Evolutionary conservation across 768 basidiomycete species (phyloP).

Genomic region (Hortiboletus campestris): DNA sequence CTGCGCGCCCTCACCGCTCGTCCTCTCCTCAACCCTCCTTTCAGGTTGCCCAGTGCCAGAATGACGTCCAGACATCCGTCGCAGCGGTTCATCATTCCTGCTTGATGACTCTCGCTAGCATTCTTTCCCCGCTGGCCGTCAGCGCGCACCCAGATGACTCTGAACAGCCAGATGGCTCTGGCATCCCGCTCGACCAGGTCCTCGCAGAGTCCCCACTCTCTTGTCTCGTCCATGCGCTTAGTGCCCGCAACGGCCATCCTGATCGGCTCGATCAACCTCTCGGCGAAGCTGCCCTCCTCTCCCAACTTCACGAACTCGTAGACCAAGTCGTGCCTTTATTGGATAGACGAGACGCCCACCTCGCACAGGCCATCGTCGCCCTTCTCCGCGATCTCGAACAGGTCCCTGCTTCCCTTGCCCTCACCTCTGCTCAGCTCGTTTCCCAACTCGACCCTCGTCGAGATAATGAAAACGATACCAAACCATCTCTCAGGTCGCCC

Average conservation of each 20-base stretch:
- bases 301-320: slow-evolving; percentile 58
- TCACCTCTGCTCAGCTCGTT: slow-evolving; percentile 11
- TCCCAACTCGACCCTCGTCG: slow-evolving; percentile 10
- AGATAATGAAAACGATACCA: not conserved
- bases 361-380: slow-evolving; percentile 67
- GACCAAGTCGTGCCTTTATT: slow-evolving; percentile 45
- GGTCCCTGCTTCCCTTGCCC: slow-evolving; percentile 40
- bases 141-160: slow-evolving; percentile 38
- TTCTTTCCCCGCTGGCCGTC: slow-evolving; percentile 43
- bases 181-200: slow-evolving; percentile 12
- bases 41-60: slow-evolving; percentile 35
- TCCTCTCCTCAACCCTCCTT: not conserved
- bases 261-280: slow-evolving; percentile 30
- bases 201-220: slow-evolving; percentile 19
- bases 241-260: slow-evolving; percentile 7
- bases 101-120: slow-evolving; percentile 67
- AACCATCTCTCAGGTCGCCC: slow-evolving; percentile 3
- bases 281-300: slow-evolving; percentile 52
- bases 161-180: slow-evolving; percentile 41
- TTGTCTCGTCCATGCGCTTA: slow-evolving; percentile 20
- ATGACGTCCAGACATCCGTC: slow-evolving; percentile 71
- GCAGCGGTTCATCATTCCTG: slow-evolving; percentile 70
- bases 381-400: slow-evolving; percentile 68
- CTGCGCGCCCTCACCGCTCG: not conserved
- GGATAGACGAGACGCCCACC: slow-evolving; percentile 50